These are phyloP conservation scores for Hyaloperonospora brassicae DNA, from an alignment of 352 stramenopile species.

Conservation along the genomic window DNA sequence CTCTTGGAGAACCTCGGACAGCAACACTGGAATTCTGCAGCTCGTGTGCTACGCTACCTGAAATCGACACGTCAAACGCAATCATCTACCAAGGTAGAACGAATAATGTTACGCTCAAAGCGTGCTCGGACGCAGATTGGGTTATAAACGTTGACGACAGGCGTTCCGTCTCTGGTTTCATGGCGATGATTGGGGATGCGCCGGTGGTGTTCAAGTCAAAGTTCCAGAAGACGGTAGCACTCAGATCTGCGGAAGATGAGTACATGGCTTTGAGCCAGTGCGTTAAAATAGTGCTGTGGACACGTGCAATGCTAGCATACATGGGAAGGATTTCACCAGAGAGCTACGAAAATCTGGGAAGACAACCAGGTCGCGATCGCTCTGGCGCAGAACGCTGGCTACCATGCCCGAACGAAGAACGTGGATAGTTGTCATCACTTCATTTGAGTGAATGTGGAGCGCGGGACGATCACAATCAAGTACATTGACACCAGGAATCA, in stretches of 20 bases:
- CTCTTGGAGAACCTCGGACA: constrained; percentile 5
- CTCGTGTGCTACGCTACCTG: constrained; percentile 14
- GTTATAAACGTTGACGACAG: constrained; percentile 10
- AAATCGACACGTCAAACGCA: constrained; percentile 1
- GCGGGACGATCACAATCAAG: background rate
- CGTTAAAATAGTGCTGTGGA: too few species aligned
- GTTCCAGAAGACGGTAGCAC: constrained; percentile 10
- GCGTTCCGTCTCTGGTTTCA: constrained; percentile 9
- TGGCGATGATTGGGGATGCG: constrained; percentile 11
- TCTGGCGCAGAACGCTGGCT: too few species aligned
- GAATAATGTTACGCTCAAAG: background rate
- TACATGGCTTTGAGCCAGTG: too few species aligned
- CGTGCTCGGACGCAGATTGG: constrained; percentile 14
- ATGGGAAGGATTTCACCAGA: too few species aligned
- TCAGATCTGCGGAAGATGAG: too few species aligned
- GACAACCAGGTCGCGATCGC: too few species aligned
- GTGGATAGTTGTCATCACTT: constrained; percentile 9
- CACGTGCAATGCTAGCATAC: too few species aligned
- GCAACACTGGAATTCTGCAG: constrained; percentile 2
- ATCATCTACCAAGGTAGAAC: constrained; percentile 6
- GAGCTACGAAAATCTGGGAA: too few species aligned
- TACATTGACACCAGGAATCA: background rate
- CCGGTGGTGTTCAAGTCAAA: constrained; percentile 11
- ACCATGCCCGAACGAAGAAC: constrained; percentile 4
- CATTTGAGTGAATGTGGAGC: constrained; percentile 5